A percentile compares a stretch with the other conserved stretches of the same genome.
phyloP scores from a whole-genome alignment of 441 rosid genomes.

The Corymbia calophylla region DNA sequence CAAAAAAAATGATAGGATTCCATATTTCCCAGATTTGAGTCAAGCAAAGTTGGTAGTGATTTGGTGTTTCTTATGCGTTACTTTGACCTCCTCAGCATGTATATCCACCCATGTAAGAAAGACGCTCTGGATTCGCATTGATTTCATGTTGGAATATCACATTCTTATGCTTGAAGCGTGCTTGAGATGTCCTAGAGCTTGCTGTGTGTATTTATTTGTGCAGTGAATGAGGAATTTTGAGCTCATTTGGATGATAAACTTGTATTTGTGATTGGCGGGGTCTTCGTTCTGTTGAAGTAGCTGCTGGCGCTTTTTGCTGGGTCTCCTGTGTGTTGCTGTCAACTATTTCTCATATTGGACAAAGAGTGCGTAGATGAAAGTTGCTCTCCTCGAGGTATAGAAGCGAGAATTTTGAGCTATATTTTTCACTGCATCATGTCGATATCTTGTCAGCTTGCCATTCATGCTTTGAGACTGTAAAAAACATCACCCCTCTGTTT shows the following conservation, averaged over 20 bases:
- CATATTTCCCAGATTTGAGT: not conserved
- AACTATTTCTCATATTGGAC: too few relatives aligned
- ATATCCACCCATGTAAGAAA: not conserved
- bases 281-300: not conserved
- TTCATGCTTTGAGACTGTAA: not conserved
- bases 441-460: not conserved
- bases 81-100: not conserved
- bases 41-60: not conserved
- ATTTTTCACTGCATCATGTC: too few relatives aligned
- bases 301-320: not conserved
- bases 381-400: too few relatives aligned
- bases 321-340: not conserved
- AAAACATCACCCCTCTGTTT: too few relatives aligned
- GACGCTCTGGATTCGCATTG: not conserved
- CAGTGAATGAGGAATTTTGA: not conserved
- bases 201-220: not conserved
- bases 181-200: not conserved
- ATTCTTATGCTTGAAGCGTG: accelerated
- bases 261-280: not conserved
- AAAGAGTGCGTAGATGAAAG: too few relatives aligned
- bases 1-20: not conserved
- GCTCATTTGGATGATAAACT: not conserved
- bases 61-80: not conserved
- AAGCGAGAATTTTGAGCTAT: too few relatives aligned
- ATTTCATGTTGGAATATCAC: not conserved